phyloP scores from a whole-genome alignment of 352 stramenopile species.

The Halophytophthora polymorphica region DNA sequence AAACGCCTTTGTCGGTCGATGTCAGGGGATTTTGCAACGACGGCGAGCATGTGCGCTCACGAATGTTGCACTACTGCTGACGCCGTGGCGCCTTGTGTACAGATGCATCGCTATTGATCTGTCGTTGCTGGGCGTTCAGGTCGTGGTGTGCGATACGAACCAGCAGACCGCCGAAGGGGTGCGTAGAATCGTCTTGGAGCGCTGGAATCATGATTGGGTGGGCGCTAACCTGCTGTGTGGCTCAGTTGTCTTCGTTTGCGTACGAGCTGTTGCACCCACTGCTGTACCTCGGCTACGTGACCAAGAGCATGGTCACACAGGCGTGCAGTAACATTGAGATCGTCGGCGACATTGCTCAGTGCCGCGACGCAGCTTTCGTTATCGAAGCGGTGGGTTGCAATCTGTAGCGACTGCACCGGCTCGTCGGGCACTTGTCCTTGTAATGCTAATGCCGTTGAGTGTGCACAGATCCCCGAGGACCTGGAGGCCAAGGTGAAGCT shows the following conservation, averaged over 20 bases:
- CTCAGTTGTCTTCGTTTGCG: slow-evolving; percentile 49
- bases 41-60: background rate
- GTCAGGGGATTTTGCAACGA: too few species aligned
- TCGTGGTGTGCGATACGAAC: slow-evolving; percentile 62
- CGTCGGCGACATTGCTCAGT: slow-evolving; percentile 44
- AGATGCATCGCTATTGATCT: slow-evolving; percentile 68
- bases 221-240: background rate
- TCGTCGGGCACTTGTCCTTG: background rate
- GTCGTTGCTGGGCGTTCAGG: slow-evolving; percentile 52
- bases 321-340: slow-evolving; percentile 49
- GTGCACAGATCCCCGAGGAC: slow-evolving; percentile 50
- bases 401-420: background rate
- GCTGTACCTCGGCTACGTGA: slow-evolving; percentile 72
- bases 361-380: slow-evolving; percentile 42
- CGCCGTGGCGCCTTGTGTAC: background rate
- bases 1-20: background rate
- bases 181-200: slow-evolving; percentile 7
- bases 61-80: background rate
- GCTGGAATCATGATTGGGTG: too few species aligned
- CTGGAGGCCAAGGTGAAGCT: slow-evolving; percentile 59
- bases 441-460: background rate
- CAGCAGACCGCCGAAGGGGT: slow-evolving; percentile 31
- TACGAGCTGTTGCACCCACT: slow-evolving; percentile 69
- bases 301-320: slow-evolving; percentile 68
- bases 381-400: slow-evolving; percentile 50